Evolutionary conservation across 2,329 filamentous ascomycete species (phyloP).

Genomic region (Coniochaeta sp.): DNA sequence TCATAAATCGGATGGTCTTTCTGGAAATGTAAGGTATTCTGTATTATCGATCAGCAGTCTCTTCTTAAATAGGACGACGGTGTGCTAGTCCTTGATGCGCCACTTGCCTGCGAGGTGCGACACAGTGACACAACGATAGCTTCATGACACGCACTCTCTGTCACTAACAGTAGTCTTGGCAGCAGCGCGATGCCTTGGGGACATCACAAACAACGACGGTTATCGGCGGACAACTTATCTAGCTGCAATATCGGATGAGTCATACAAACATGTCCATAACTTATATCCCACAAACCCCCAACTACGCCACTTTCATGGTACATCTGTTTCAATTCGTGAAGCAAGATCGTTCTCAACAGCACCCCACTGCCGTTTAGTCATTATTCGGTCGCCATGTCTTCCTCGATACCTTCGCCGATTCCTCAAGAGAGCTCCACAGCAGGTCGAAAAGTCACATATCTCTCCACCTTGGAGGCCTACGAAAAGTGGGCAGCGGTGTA

Average conservation of each 20-base stretch:
- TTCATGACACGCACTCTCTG: too few relatives aligned
- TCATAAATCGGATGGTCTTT: not conserved
- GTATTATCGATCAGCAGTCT: too few relatives aligned
- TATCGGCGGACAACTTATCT: not conserved
- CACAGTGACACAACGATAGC: too few relatives aligned
- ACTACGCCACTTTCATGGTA: not conserved
- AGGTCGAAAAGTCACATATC: constrained; percentile 10
- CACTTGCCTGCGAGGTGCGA: too few relatives aligned
- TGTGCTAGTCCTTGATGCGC: too few relatives aligned
- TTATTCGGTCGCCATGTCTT: not conserved
- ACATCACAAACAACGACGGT: not conserved
- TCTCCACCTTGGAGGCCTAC: constrained; percentile 23
- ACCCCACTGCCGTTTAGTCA: not conserved
- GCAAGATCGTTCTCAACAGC: not conserved
- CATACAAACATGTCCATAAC: not conserved
- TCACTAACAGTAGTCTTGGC: too few relatives aligned
- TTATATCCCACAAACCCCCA: not conserved
- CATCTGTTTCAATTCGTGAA: not conserved
- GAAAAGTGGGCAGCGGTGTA: constrained; percentile 37
- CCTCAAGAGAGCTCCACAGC: not conserved
- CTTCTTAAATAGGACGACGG: too few relatives aligned
- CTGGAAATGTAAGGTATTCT: too few relatives aligned
- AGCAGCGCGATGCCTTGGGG: too few relatives aligned
- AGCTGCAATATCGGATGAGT: not conserved
- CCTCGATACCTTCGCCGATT: not conserved